Evolutionary conservation across 129 eudicot genomes (phyloP), one percentile per base, ranked within the genome.

Genomic region (Helichrysum umbraculigerum): DNA sequence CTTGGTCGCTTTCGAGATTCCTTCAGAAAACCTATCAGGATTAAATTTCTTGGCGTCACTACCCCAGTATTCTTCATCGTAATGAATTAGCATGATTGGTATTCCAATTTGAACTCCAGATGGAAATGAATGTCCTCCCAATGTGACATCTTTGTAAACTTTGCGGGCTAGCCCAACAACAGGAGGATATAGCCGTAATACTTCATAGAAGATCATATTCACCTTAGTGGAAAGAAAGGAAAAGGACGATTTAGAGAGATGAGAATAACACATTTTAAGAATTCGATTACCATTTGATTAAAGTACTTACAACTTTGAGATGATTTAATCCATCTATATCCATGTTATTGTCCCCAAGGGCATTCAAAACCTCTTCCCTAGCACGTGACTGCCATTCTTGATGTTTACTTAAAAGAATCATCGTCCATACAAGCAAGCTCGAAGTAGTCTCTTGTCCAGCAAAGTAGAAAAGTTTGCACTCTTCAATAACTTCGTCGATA

Each of bases 391-490:
- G 84, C 87, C 84, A 83, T 56, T 52, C 70, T 66, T 76, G 79
- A 66, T 83, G 84, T 32, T 69, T 65, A 32, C 82, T 58, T 11
- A 83, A 66, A 22, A 79, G 72, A 50, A 79, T 44, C 84, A 83
- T 69, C 3, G 87, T 83, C 87, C 81, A 81, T 47, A 81, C 80
- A 21, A 83, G 75, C 75, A 83, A 70, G 68, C 68, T 61, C 33
- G 87, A 44, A 0, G 87, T 83, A 7, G 83, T 83, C 62, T 83
- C 87, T 72, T 83, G 87, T 28, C 87, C 84, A 20, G 84, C 84
- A 58, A 84, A 80, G 68, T 80, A 84, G 39, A 84, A 80, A 2
- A 84, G 66, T 44, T 72, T 80, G 67, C 87, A 84, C 70, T 84
- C 85, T 7, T 76, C 82, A 17, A 84, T 79, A 41, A 84, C 72